Evolutionary conservation across 1,284 basidiomycete species (phyloP), one percentile per base, ranked within the genome.

Genomic region (Ganoderma meredithae): DNA sequence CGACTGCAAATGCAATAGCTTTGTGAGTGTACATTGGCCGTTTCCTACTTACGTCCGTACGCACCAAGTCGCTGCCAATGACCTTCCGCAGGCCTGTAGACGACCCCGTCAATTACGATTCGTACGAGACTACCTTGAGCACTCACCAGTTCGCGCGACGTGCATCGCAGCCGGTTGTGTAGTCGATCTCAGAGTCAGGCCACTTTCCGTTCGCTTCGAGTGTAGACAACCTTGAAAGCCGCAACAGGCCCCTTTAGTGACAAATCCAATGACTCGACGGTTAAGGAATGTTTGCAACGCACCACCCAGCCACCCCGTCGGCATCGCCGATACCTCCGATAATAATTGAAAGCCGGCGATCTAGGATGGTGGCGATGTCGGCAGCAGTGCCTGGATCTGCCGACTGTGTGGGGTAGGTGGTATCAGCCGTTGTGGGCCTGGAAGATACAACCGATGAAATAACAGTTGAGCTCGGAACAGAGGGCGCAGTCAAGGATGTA

Each of bases 21-120:
- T 1, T 25, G n/a, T 36, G 15, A 52, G 22, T 12, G 58, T 39
- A 41, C 33, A 39, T 10, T 39, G 7, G 36, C 36, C 8, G 36
- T 39, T 8, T 8, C 36, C 8, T 8, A 39, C 36, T 6, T 39
- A 39, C 36, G 36, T 39, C 36, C 5, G 58, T 39, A 41, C 33
- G 63, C 72, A 90, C 89, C 79, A 47, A 89, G 82, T n/a, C 90
- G 84, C 33, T 73, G 74, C 89, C 89, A 91, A 75, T 92, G 90
- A 3, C 75, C 75, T 73, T 87, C 83, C 0, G 89, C 89, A 6
- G 90, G 90, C 76, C 76, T 77, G 56, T 13, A 27, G 6, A 33
- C 36, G 36, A 39, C 27, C 12, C 3, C 9, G 17, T 58, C 55
- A 58, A 13, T 19, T 39, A 12, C 7, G 7, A 15, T 41, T 33